phyloP scores from a whole-genome alignment of 225 moss, liverwort and hornwort species.

The Ulota crispa region DNA sequence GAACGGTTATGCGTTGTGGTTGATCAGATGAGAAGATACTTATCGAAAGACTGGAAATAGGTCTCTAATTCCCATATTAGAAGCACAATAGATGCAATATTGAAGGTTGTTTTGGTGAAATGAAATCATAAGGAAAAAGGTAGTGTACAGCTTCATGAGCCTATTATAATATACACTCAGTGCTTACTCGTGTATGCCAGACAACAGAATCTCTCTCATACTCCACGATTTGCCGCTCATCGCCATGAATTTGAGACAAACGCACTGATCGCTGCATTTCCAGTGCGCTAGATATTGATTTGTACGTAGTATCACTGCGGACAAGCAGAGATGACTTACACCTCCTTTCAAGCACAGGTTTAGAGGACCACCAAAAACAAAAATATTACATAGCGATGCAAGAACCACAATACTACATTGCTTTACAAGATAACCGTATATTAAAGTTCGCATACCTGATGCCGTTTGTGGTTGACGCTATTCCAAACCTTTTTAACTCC shows the following conservation, averaged over 20 bases:
- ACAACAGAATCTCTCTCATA: conserved; percentile 70
- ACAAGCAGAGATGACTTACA: background rate
- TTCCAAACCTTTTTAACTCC: conserved; percentile 76
- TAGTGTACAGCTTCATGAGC: background rate
- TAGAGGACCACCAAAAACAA: background rate
- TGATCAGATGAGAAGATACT: background rate
- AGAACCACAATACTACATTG: background rate
- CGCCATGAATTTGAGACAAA: conserved; percentile 50
- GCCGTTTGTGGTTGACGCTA: conserved; percentile 54
- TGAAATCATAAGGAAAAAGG: background rate
- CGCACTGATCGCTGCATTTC: conserved; percentile 65
- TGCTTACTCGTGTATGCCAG: conserved; percentile 75
- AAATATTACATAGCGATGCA: background rate
- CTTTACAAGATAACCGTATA: background rate
- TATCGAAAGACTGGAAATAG: background rate
- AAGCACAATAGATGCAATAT: background rate
- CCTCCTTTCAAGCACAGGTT: background rate
- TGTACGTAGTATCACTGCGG: conserved; percentile 67
- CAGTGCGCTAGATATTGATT: conserved; percentile 59
- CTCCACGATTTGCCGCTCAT: conserved; percentile 60
- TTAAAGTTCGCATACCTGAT: conserved; percentile 54
- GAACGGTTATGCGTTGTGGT: background rate
- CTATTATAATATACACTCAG: background rate
- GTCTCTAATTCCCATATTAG: background rate
- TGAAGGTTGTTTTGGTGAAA: background rate